phyloP scores from a whole-genome alignment of 2,329 filamentous ascomycete species.

The Aspergillus eucalypticola region DNA sequence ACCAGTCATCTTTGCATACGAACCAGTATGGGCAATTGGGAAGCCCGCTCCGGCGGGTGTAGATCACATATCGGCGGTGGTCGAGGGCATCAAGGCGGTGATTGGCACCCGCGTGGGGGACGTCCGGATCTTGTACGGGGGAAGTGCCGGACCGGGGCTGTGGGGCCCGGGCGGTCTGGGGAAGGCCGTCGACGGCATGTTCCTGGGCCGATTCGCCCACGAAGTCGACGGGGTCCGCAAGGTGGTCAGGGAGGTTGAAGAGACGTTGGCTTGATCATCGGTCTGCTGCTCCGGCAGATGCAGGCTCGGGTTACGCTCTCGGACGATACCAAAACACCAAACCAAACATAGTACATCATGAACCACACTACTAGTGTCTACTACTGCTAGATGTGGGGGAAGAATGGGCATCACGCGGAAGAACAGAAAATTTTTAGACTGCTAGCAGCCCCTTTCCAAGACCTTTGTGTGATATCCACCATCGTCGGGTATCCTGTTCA shows the following conservation, averaged over 20 bases:
- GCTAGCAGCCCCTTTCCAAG: background rate
- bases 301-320: background rate
- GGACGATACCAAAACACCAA: background rate
- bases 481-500: background rate
- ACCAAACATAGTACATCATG: background rate
- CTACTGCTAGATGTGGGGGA: background rate
- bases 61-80: conserved; percentile 71
- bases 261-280: conserved; percentile 29
- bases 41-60: conserved; percentile 69
- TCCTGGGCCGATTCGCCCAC: conserved; percentile 79
- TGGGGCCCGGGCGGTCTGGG: conserved; percentile 60
- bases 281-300: background rate
- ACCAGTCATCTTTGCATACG: conserved; percentile 77
- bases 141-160: conserved; percentile 77
- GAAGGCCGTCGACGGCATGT: conserved; percentile 74
- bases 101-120: conserved; percentile 57
- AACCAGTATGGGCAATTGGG: conserved; percentile 88
- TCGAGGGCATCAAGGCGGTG: conserved; percentile 60
- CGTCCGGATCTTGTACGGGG: conserved; percentile 76
- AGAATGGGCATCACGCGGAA: background rate
- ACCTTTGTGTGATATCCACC: background rate
- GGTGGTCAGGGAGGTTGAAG: conserved; percentile 71
- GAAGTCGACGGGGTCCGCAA: conserved; percentile 69
- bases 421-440: background rate
- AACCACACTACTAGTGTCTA: background rate